Conservation (phyloP, 2,329 filamentous ascomycete genomes). For the Diaporthe sp. region DNA sequence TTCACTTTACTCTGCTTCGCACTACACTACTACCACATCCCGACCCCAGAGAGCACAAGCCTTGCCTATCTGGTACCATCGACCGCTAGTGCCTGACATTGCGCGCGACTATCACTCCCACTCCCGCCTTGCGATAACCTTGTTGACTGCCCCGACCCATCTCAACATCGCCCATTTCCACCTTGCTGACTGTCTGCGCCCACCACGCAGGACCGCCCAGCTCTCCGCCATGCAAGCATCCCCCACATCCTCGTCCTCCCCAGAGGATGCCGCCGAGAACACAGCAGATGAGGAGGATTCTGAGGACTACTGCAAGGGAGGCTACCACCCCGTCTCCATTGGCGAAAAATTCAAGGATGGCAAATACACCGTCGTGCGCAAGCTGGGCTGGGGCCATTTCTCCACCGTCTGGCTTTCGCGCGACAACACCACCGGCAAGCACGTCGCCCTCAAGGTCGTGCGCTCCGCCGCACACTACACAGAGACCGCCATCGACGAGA, state of each 20-base stretch:
- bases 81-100: slow-evolving; percentile 8
- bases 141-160: slow-evolving; percentile 26
- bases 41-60: slow-evolving; percentile 14
- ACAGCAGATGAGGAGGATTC: slow-evolving; percentile 98
- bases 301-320: slow-evolving; percentile 99
- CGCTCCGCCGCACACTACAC: slow-evolving; percentile 98
- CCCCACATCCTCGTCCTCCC: slow-evolving; percentile 81
- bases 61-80: slow-evolving; percentile 11
- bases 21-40: slow-evolving; percentile 9
- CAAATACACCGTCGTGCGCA: slow-evolving; percentile 95
- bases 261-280: slow-evolving; percentile 88
- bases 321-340: slow-evolving; percentile 94
- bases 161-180: background rate
- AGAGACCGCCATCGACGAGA: slow-evolving; percentile 98
- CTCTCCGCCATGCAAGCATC: slow-evolving; percentile 75
- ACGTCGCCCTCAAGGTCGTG: slow-evolving; percentile 97
- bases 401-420: slow-evolving; percentile 91
- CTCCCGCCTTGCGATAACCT: slow-evolving; percentile 13
- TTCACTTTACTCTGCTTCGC: slow-evolving; percentile 16
- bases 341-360: slow-evolving; percentile 98
- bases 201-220: slow-evolving; percentile 64
- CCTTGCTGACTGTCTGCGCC: slow-evolving; percentile 47
- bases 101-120: slow-evolving; percentile 15
- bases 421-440: slow-evolving; percentile 90
- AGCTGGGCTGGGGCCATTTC: slow-evolving; percentile 98